Conservation (phyloP, 768 basidiomycete species). For the Aureoboletus auriporus region DNA sequence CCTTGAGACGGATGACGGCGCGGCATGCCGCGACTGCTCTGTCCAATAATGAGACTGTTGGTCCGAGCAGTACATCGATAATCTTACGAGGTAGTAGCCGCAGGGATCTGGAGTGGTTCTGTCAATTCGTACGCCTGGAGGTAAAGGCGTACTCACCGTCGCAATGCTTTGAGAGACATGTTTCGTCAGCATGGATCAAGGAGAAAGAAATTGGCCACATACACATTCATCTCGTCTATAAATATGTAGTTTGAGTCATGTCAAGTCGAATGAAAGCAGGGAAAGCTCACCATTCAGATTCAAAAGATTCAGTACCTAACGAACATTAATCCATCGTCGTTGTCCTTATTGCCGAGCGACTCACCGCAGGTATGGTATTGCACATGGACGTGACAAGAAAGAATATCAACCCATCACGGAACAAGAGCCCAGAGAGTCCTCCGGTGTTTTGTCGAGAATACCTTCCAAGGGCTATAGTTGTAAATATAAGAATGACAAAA, state of each 20-base stretch:
- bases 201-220: background rate
- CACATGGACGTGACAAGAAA: constrained; percentile 62
- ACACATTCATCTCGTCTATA: constrained; percentile 27
- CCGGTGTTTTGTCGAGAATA: constrained; percentile 42
- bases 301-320: constrained; percentile 23
- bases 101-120: constrained; percentile 45
- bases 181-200: constrained; percentile 1
- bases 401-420: constrained; percentile 70
- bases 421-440: constrained; percentile 61
- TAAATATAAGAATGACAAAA: constrained; percentile 54
- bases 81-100: constrained; percentile 60
- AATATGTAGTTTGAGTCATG: background rate
- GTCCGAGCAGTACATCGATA: background rate
- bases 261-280: background rate
- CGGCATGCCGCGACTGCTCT: constrained; percentile 52
- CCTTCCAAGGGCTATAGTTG: constrained; percentile 48
- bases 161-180: constrained; percentile 13
- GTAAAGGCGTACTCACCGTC: constrained; percentile 12
- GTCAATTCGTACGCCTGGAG: background rate
- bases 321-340: background rate
- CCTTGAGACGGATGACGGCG: constrained; percentile 60
- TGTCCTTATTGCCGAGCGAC: constrained; percentile 15
- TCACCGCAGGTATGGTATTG: constrained; percentile 65
- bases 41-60: constrained; percentile 4
- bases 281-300: constrained; percentile 21